Evolutionary conservation across 1,284 basidiomycete genomes (phyloP), one percentile per base, ranked within the genome.

Genomic region (Termitomyces sp.): DNA sequence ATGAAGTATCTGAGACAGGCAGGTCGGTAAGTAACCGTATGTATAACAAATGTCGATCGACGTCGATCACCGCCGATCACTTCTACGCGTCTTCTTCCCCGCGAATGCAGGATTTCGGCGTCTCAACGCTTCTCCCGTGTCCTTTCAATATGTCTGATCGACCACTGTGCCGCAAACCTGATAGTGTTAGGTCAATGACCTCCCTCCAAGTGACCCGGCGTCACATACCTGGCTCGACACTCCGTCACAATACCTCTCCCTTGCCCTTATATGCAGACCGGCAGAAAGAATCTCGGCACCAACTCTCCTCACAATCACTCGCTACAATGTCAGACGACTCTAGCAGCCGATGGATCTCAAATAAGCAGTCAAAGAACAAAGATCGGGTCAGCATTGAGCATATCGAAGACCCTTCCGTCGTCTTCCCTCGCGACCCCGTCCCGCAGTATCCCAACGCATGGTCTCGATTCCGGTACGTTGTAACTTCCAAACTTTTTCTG

Each of bases 381-480:
- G 34, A 49, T 3, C 38, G 34, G 26, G 13, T 39, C 3, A 19
- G 7, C 17, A 24, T 31, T 9, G 31, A 58, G 43, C 43, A 53
- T 46, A 17, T 53, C 33, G 39, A 40, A 7, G 26, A 49, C 19
- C 5, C 44, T n/a, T 33, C 61, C n/a, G 57, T 64, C 42, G 9
- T 21, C 17, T 38, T 10, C 13, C 24, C 50, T 4, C 28, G 15
- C 33, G 60, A 61, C 39, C 59, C 58, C 50, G 48, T 58, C 24
- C 59, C 60, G 1, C 63, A 54, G 30, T 72, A 77, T 62, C 80
- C 80, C 10, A 85, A 85, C 64, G 63, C 65, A 48, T 86, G 82
- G 84, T 74, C 80, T 17, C 75, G 62, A 59, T 76, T 79, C 52
- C 77, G 83, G 83, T 85, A 61, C 33, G 73, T 64, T 46, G n/a